A percentile compares a stretch with the other conserved stretches of the same genome.
Conservation (phyloP, 2,329 filamentous ascomycete species). For the Pyrenochaeta sp. region DNA sequence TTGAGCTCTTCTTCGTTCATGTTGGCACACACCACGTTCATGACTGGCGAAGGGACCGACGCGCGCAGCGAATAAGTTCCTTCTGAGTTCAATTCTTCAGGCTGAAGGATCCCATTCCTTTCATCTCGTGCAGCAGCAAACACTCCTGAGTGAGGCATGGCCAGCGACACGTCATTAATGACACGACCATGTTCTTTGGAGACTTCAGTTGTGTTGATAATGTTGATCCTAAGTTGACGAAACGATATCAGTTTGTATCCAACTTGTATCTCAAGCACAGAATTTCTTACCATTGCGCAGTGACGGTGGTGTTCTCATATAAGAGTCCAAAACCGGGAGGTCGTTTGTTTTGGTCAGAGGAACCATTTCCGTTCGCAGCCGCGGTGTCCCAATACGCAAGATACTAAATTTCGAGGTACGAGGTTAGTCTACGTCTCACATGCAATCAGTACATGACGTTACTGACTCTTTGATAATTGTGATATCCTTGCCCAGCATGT, state of each 20-base stretch:
- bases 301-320: conserved; percentile 76
- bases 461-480: conserved; percentile 65
- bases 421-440: too few species aligned
- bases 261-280: not conserved
- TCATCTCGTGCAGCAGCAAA: conserved; percentile 69
- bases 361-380: conserved; percentile 55
- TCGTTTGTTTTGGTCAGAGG: conserved; percentile 56
- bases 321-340: conserved; percentile 70
- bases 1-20: conserved; percentile 66
- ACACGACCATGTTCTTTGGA: conserved; percentile 63
- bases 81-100: conserved; percentile 65
- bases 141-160: conserved; percentile 78
- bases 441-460: too few species aligned
- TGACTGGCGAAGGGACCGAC: conserved; percentile 72
- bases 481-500: conserved; percentile 73
- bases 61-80: conserved; percentile 74
- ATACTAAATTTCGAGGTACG: conserved; percentile 50
- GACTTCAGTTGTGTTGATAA: conserved; percentile 61
- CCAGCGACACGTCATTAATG: conserved; percentile 79
- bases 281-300: conserved; percentile 63
- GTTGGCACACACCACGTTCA: conserved; percentile 78
- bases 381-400: conserved; percentile 64
- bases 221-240: conserved; percentile 61
- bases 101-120: conserved; percentile 74
- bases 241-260: not conserved